Conservation (phyloP, 257 asterid genomes). For the Phtheirospermum japonicum region DNA sequence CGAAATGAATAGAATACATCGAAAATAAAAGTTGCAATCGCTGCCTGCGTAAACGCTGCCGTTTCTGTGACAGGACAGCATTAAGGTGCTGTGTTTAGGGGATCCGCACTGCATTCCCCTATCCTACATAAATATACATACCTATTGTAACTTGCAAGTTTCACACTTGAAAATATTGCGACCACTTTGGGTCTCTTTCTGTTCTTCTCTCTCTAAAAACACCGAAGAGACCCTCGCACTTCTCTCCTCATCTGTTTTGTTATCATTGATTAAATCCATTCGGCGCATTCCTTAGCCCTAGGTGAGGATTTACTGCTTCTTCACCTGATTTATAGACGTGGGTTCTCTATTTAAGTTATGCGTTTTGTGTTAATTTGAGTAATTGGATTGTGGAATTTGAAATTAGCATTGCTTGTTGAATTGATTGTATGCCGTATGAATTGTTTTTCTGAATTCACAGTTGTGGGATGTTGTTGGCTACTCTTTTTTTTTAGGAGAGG, state of each 20-base stretch:
- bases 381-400: not conserved
- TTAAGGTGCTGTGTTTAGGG: too few species aligned
- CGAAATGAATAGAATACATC: too few species aligned
- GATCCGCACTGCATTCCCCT: too few species aligned
- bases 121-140: slow-evolving; percentile 31
- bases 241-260: too few species aligned
- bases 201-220: slow-evolving; percentile 28
- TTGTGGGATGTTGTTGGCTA: too few species aligned
- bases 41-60: too few species aligned
- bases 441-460: not conserved
- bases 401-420: slow-evolving; percentile 17
- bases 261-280: not conserved
- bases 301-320: slow-evolving; percentile 28
- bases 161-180: slow-evolving; percentile 31
- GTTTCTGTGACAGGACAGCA: slow-evolving; percentile 15
- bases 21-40: too few species aligned
- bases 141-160: slow-evolving; percentile 12
- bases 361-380: slow-evolving; percentile 15
- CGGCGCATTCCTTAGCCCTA: slow-evolving; percentile 14
- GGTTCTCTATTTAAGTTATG: slow-evolving; percentile 22
- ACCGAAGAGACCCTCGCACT: too few species aligned
- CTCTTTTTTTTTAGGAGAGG: too few species aligned
- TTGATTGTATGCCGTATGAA: slow-evolving; percentile 6
- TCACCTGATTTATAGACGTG: slow-evolving; percentile 17
- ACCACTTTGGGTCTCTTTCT: slow-evolving; percentile 25